These are phyloP conservation scores for Phaeomoniella chlamydospora DNA, from an alignment of 2,329 filamentous ascomycete species.

Conservation along the genomic window DNA sequence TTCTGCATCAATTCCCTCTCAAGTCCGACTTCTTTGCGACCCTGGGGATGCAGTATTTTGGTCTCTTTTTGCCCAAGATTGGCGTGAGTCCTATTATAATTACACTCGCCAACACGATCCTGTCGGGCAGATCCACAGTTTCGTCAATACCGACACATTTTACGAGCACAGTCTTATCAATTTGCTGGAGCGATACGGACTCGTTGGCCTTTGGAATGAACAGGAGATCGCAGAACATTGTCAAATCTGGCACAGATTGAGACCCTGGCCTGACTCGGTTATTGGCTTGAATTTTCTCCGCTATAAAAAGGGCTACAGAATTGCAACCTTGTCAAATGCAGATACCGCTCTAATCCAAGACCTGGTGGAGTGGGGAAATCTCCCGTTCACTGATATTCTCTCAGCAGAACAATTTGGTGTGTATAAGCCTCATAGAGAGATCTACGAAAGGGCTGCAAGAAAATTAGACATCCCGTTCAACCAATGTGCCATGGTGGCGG, in stretches of 20 bases:
- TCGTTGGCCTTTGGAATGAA: conserved; percentile 46
- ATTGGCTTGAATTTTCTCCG: conserved; percentile 41
- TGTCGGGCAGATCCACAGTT: conserved; percentile 21
- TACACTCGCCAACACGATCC: conserved; percentile 39
- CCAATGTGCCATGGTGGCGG: conserved; percentile 64
- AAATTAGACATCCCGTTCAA: conserved; percentile 40
- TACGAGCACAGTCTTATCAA: conserved; percentile 47
- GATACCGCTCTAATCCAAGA: conserved; percentile 54
- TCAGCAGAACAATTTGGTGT: conserved; percentile 57
- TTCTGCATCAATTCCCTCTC: conserved; percentile 27
- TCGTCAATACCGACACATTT: conserved; percentile 60
- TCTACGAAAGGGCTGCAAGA: conserved; percentile 54
- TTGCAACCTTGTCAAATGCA: conserved; percentile 60
- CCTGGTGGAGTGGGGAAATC: conserved; percentile 39
- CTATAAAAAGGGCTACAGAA: conserved; percentile 42
- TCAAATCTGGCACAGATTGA: conserved; percentile 57
- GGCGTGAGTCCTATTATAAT: conserved; percentile 47
- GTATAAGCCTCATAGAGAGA: conserved; percentile 58
- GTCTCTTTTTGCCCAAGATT: conserved; percentile 52
- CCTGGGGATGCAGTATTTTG: conserved; percentile 44
- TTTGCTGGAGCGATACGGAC: conserved; percentile 40
- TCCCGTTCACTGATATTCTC: conserved; percentile 49
- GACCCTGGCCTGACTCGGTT: conserved; percentile 51
- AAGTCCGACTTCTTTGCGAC: conserved; percentile 32
- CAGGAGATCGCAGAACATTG: conserved; percentile 50